Conservation (phyloP, 108 stramenopile species). For the Aurantiochytrium sp. region DNA sequence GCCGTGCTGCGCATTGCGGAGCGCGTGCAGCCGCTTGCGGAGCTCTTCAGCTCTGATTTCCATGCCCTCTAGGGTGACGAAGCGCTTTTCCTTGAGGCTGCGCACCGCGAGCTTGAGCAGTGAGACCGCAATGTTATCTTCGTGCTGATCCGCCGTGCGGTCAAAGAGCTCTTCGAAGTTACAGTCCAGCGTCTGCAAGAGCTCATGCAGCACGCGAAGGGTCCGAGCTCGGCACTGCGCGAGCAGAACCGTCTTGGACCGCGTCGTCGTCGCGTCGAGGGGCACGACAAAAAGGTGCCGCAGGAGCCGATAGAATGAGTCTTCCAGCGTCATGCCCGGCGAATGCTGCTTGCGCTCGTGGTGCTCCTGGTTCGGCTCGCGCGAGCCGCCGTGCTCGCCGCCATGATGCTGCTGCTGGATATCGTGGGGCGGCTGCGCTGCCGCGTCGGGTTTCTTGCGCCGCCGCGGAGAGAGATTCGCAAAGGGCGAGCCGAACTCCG, state of each 20-base stretch:
- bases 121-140: background rate
- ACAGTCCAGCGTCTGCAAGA: background rate
- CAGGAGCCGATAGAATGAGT: background rate
- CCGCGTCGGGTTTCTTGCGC: background rate
- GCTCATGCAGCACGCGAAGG: background rate
- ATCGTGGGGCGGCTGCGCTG: background rate
- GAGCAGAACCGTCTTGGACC: constrained; percentile 9
- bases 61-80: constrained; percentile 6
- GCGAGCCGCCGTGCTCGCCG: background rate
- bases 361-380: background rate
- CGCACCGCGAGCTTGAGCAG: background rate
- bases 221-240: constrained; percentile 22
- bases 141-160: background rate
- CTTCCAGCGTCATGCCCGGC: background rate
- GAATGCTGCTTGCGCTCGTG: background rate
- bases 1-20: background rate
- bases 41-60: background rate
- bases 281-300: background rate
- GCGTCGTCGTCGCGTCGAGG: background rate
- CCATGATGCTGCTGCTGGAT: too few species aligned
- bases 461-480: background rate
- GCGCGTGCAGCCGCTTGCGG: background rate
- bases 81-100: background rate
- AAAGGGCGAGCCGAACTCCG: constrained; percentile 22
- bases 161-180: constrained; percentile 21